Percentiles rank a stretch among this genome's conserved stretches.
Conservation (phyloP, 305 asterid species). For the Fraxinus ornus region DNA sequence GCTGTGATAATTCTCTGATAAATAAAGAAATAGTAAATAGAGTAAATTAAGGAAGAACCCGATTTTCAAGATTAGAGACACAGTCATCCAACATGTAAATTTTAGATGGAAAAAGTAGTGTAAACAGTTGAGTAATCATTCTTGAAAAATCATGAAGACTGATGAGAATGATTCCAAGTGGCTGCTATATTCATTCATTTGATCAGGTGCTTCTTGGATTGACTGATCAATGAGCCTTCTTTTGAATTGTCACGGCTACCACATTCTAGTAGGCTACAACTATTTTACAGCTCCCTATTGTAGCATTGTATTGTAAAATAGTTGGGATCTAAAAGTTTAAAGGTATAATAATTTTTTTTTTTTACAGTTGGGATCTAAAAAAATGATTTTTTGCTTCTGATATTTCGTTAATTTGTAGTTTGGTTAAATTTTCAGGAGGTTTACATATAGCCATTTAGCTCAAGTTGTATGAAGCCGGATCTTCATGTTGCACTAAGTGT, state of each 20-base stretch:
- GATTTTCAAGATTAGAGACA: neutral
- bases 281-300: neutral
- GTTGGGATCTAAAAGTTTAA: neutral
- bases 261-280: neutral
- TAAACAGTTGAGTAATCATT: neutral
- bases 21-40: no score
- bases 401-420: neutral
- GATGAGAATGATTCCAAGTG: neutral
- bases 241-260: neutral
- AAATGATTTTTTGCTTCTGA: conserved; percentile 6
- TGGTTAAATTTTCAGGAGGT: conserved; percentile 56
- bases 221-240: neutral
- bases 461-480: conserved; percentile 80
- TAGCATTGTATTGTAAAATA: neutral
- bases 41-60: neutral
- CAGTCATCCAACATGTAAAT: neutral
- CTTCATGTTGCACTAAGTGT: conserved; percentile 32
- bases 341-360: neutral
- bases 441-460: conserved; percentile 63
- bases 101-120: neutral
- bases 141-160: neutral
- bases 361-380: neutral
- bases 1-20: no score
- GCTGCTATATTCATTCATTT: neutral
- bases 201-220: conserved; percentile 5